These are phyloP conservation scores for Mycena galopus DNA, from an alignment of 768 basidiomycete genomes.

Conservation along the genomic window DNA sequence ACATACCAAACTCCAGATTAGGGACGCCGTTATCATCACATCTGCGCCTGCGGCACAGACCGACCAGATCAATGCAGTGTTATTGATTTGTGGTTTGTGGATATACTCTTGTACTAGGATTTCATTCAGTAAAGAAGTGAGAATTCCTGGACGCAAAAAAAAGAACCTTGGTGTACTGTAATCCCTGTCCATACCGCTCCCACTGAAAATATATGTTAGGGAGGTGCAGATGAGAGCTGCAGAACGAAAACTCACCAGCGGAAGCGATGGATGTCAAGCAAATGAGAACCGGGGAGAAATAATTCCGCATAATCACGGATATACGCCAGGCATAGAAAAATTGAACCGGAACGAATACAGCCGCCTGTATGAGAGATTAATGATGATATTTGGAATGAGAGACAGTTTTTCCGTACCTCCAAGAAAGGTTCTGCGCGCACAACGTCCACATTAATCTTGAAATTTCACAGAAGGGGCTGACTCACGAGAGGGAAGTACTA, in stretches of 20 bases:
- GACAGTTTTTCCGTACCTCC: neutral
- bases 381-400: no score
- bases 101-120: neutral
- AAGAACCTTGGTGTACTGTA: neutral
- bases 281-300: neutral
- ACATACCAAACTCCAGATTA: neutral
- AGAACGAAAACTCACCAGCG: neutral
- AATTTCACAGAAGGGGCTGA: no score
- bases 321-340: slow-evolving; percentile 7
- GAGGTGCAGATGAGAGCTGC: neutral
- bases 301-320: neutral
- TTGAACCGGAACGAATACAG: neutral
- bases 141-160: no score
- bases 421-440: neutral
- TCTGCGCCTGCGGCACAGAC: neutral
- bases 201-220: neutral
- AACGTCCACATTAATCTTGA: no score
- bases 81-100: neutral
- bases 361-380: neutral
- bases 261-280: neutral
- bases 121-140: no score
- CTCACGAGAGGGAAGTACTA: neutral
- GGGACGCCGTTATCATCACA: neutral
- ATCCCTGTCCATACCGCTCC: neutral
- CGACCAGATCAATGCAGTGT: neutral